These are phyloP conservation scores for Panellus pusillus DNA, from an alignment of 768 basidiomycete genomes.

Conservation along the genomic window DNA sequence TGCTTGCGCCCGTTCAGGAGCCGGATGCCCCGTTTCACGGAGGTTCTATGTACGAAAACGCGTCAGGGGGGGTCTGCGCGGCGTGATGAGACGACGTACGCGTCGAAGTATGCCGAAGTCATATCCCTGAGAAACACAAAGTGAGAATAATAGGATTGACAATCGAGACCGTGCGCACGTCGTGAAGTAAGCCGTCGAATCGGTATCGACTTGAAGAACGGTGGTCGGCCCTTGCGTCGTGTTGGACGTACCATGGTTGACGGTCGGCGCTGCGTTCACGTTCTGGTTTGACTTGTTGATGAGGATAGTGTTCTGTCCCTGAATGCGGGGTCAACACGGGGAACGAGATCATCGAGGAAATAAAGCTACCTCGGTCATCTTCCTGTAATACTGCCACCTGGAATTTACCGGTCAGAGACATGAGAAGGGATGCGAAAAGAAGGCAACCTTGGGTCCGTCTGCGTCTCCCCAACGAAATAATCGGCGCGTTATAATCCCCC, in stretches of 20 bases:
- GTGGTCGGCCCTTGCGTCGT: slow-evolving; percentile 85
- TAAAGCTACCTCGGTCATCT: slow-evolving; percentile 57
- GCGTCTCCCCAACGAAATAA: slow-evolving; percentile 58
- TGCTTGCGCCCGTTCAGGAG: slow-evolving; percentile 81
- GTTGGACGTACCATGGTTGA: slow-evolving; percentile 48
- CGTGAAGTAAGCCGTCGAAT: slow-evolving; percentile 80
- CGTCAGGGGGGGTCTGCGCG: too few relatives aligned
- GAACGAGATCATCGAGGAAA: neutral
- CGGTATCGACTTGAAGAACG: slow-evolving; percentile 57
- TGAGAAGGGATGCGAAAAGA: too few relatives aligned
- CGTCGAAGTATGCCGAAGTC: slow-evolving; percentile 69
- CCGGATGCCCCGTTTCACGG: slow-evolving; percentile 84
- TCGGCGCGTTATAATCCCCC: slow-evolving; percentile 70
- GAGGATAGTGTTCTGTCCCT: slow-evolving; percentile 91
- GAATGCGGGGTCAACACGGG: slow-evolving; percentile 34
- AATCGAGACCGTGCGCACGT: slow-evolving; percentile 27
- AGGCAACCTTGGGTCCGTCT: too few relatives aligned
- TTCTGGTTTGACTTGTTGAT: slow-evolving; percentile 79
- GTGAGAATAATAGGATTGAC: neutral
- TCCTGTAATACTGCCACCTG: slow-evolving; percentile 93
- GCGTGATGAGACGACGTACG: too few relatives aligned
- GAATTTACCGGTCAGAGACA: neutral
- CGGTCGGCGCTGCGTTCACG: slow-evolving; percentile 65
- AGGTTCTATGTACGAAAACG: slow-evolving; percentile 50
- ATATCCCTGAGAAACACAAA: slow-evolving; percentile 49